phyloP scores from a whole-genome alignment of 306 rosid species.

The Inga leiocalycina region DNA sequence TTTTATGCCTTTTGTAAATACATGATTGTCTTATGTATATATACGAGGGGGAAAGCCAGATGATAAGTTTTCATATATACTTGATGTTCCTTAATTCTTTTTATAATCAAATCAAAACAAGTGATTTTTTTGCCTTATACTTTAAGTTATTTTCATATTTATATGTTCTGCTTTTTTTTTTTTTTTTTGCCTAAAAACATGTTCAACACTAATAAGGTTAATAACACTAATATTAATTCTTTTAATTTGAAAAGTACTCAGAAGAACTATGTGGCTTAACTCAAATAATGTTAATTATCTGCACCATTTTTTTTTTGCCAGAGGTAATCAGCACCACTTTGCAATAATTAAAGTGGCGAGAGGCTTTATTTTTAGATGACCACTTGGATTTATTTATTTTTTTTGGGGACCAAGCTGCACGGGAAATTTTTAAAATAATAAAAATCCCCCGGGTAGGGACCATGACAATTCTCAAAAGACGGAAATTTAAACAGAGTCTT shows the following conservation, averaged over 20 bases:
- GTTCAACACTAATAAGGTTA: neutral
- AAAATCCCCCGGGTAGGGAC: neutral
- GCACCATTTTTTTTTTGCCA: neutral
- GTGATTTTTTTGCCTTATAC: neutral
- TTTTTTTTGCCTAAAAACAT: neutral
- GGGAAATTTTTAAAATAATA: constrained; percentile 1
- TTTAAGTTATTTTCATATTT: neutral
- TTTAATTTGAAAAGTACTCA: no score
- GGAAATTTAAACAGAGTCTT: neutral
- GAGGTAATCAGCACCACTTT: neutral
- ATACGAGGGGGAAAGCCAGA: neutral
- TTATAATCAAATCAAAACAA: neutral
- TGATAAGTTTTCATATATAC: neutral
- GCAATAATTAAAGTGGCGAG: neutral
- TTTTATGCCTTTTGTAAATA: no score
- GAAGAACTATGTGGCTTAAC: no score
- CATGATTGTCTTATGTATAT: neutral
- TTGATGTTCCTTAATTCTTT: no score
- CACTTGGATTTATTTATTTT: neutral
- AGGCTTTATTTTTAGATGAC: neutral
- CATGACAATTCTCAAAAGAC: neutral
- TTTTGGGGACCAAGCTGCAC: neutral
- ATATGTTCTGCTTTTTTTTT: no score
- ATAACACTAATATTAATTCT: no score
- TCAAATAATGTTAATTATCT: no score